Base-by-base conservation (phyloP, 73 alveolate genomes). In the Tetrahymena borealis region DNA sequence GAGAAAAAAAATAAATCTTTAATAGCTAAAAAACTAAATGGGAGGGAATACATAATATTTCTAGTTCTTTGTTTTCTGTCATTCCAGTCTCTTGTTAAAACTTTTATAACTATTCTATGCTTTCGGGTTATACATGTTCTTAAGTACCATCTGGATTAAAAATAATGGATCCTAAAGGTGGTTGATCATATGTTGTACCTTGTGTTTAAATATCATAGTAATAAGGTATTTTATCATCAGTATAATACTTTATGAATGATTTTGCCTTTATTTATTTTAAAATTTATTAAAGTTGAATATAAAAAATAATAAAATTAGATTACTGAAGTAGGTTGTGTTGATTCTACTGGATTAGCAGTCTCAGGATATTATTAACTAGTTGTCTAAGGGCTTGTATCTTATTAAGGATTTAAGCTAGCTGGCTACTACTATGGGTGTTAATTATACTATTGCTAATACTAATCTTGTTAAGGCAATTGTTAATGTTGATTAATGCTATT, bases 71-170 rank as follows among this genome's bases (percentile, higher is more conserved):
- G 28, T 60, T 60, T 60, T 60, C 85, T 60, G 85, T 28, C 10
- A 60, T 4, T 8, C 85, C 85, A 24, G 85, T 60, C 28, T 60
- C 85, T 60, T 60, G 37, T n/a, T 60, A 60, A 60, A 60, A 60
- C 31, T 60, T 60, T 60, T 60, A 28, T 35, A 60, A 28, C 28
- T 60, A 18, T 60, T 60, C 85, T 4, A 60, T 60, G 35, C 85
- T 60, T 15, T 60, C 85, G n/a, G 85, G 85, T 20, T 60, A n/a
- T 18, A 60, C 85, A 60, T 60, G 85, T 78, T 92, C 95, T 31
- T 92, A 41, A n/a, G 92, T 92, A 24, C 95, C 95, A 78, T 92
- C 95, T 10, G 95, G 95, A 78, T 91, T 78, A 38, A 78, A 92
- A 18, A 92, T 92, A 11, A 92, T 92, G 16, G 95, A 92, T 13